Evolutionary conservation across 2,329 filamentous ascomycete genomes (phyloP).

Genomic region (Talaromyces sp.): DNA sequence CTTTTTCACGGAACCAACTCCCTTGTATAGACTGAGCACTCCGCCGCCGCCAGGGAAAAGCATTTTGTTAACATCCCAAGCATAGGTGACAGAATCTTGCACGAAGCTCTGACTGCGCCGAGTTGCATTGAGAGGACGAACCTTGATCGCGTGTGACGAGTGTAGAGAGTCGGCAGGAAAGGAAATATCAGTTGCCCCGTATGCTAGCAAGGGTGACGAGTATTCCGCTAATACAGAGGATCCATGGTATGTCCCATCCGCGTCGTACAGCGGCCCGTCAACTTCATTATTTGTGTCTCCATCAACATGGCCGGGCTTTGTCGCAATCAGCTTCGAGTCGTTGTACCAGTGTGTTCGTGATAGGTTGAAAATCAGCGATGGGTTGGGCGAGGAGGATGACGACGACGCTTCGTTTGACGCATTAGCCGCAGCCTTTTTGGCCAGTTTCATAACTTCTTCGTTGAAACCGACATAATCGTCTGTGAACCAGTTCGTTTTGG

Average conservation of each 20-base stretch:
- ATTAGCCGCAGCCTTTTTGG: conserved; percentile 4
- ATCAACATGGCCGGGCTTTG: neutral
- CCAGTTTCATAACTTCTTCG: conserved; percentile 4
- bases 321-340: conserved; percentile 8
- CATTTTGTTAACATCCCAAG: conserved; percentile 10
- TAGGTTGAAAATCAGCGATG: conserved; percentile 9
- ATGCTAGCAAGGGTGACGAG: conserved; percentile 6
- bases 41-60: conserved; percentile 11
- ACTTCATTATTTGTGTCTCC: neutral
- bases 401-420: neutral
- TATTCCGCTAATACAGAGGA: conserved; percentile 6
- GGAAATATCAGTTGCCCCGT: conserved; percentile 7
- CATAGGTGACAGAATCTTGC: conserved; percentile 8
- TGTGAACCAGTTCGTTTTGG: conserved; percentile 7
- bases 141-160: conserved; percentile 7
- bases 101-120: conserved; percentile 9
- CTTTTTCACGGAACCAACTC: conserved; percentile 3
- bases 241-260: neutral
- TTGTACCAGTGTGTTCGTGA: conserved; percentile 11
- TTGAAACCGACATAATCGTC: conserved; percentile 9
- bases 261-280: neutral
- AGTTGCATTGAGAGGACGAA: conserved; percentile 8
- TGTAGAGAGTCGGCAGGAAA: conserved; percentile 9
- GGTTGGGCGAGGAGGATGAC: conserved; percentile 1
- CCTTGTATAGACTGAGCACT: conserved; percentile 9